Conservation (phyloP, 371 early-diverging fungal species). For the Umbelopsis sp. region DNA sequence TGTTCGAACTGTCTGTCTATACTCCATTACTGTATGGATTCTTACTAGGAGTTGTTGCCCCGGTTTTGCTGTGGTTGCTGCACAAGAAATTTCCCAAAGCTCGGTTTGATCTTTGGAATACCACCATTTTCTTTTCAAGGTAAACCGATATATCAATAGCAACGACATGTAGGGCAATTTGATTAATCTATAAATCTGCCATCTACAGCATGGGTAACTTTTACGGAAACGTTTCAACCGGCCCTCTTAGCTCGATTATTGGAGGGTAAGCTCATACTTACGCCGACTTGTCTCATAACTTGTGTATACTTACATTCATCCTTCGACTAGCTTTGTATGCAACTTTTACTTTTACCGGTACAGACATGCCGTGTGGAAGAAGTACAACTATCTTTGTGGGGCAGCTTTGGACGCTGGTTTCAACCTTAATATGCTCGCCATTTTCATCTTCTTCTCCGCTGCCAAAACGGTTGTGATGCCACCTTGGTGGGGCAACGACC, state of each 20-base stretch:
- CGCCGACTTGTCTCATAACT: background rate
- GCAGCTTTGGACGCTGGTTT: slow-evolving; percentile 75
- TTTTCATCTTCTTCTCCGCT: slow-evolving; percentile 36
- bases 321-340: slow-evolving; percentile 48
- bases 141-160: background rate
- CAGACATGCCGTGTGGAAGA: slow-evolving; percentile 64
- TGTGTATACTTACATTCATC: background rate
- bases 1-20: slow-evolving; percentile 33
- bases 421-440: slow-evolving; percentile 36
- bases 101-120: slow-evolving; percentile 39
- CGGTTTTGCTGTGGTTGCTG: slow-evolving; percentile 58
- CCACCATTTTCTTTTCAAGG: slow-evolving; percentile 39
- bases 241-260: background rate
- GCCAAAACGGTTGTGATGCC: slow-evolving; percentile 39
- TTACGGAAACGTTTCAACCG: slow-evolving; percentile 40
- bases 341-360: slow-evolving; percentile 61
- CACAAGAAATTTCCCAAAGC: slow-evolving; percentile 49
- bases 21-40: slow-evolving; percentile 60
- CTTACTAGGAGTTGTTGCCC: slow-evolving; percentile 65
- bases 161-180: background rate
- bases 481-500: slow-evolving; percentile 38
- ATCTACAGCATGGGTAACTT: slow-evolving; percentile 33
- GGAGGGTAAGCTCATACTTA: background rate
- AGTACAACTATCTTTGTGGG: slow-evolving; percentile 75
- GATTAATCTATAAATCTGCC: background rate